These are phyloP conservation scores for Russula sp. DNA, from an alignment of 768 basidiomycete species.

Conservation along the genomic window DNA sequence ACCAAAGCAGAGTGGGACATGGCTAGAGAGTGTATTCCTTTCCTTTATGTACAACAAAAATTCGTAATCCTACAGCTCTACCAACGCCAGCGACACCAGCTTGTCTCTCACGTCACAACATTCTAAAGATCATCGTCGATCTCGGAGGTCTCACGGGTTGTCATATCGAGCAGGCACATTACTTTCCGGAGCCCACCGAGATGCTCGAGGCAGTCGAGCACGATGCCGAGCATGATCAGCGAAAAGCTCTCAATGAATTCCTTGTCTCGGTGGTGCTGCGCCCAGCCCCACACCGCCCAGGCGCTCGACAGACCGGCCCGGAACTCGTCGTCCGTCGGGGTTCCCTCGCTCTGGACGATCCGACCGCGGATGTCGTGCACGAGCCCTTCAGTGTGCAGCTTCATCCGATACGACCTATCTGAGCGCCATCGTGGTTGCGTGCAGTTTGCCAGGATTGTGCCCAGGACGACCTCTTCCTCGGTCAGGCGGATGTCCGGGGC, in stretches of 20 bases:
- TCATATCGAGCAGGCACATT: neutral
- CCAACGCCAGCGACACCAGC: neutral
- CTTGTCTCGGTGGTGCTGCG: constrained; percentile 30
- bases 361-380: neutral
- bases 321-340: neutral
- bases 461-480: neutral
- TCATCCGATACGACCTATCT: neutral
- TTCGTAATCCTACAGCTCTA: neutral
- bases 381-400: neutral
- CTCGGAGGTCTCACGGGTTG: neutral
- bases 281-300: neutral
- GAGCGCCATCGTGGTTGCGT: neutral
- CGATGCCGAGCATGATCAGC: neutral
- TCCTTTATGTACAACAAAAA: neutral
- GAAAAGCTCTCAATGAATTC: constrained; percentile 9
- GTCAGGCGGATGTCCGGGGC: neutral
- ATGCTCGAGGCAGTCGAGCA: neutral
- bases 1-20: too few relatives aligned
- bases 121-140: neutral
- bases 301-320: neutral
- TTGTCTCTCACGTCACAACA: neutral
- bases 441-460: neutral
- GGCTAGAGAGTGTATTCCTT: too few relatives aligned
- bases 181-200: neutral
- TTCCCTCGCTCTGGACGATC: neutral